A percentile compares a stretch with the other conserved stretches of the same genome.
Conservation (phyloP, 225 moss, liverwort and hornwort species). For the Thuidium tamariscinum region DNA sequence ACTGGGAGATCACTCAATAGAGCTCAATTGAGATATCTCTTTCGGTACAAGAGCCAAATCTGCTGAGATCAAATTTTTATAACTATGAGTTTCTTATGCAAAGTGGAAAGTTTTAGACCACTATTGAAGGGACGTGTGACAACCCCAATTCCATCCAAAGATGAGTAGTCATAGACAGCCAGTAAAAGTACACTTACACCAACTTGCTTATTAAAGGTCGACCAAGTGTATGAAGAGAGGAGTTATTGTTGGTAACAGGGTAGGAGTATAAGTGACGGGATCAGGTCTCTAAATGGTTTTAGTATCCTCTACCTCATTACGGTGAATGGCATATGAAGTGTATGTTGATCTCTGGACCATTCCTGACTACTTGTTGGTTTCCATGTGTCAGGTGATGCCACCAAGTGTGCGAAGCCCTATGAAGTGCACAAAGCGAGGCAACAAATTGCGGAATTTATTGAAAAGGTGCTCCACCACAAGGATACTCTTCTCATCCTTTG, state of each 20-base stretch:
- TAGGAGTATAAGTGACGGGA: not conserved
- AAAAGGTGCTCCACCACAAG: slow-evolving; percentile 36
- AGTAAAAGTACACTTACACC: not conserved
- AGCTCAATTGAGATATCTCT: not conserved
- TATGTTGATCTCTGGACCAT: not conserved
- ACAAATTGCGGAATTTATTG: slow-evolving; percentile 53
- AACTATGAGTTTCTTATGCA: not conserved
- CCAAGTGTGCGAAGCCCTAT: slow-evolving; percentile 69
- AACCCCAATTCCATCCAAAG: not conserved
- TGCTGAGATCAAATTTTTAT: not conserved
- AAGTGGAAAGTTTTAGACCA: not conserved
- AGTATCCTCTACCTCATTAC: not conserved
- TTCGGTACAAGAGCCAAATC: not conserved
- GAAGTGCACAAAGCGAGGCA: slow-evolving; percentile 71
- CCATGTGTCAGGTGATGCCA: slow-evolving; percentile 54
- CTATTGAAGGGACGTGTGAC: not conserved
- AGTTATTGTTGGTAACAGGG: not conserved
- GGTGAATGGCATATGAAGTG: not conserved
- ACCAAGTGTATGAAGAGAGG: not conserved
- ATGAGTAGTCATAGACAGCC: not conserved
- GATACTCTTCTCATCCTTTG: not conserved
- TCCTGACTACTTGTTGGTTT: not conserved
- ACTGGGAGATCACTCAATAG: not conserved
- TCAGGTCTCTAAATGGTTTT: not conserved
- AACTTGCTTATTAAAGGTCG: not conserved